Percentiles rank a stretch among this genome's conserved stretches.
Conservation (phyloP, 2,329 filamentous ascomycete species). For the Tolypocladium sp. region DNA sequence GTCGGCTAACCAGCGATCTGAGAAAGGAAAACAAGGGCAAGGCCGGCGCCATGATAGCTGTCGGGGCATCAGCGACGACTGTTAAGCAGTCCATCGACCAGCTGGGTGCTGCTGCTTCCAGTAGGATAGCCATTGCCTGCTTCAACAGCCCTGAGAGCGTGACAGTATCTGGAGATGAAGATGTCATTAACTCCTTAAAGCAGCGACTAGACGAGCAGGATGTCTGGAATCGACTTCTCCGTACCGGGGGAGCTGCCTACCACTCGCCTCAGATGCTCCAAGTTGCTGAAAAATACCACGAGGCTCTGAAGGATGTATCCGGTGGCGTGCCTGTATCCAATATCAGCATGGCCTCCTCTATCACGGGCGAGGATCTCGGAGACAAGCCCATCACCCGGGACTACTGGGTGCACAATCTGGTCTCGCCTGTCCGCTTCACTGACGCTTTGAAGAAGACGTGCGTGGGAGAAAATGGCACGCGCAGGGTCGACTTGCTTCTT, state of each 20-base stretch:
- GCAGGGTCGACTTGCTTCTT: not conserved
- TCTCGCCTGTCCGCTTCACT: not conserved
- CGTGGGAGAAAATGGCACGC: not conserved
- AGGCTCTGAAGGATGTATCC: not conserved
- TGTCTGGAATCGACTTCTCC: conserved; percentile 8
- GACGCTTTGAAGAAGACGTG: not conserved
- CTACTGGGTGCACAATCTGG: not conserved
- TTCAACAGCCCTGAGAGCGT: conserved; percentile 20
- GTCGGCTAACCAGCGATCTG: conserved; percentile 7
- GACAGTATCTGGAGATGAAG: conserved; percentile 20
- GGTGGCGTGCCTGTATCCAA: not conserved
- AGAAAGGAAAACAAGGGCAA: conserved; percentile 1
- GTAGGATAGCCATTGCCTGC: conserved; percentile 16
- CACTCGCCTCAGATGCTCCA: conserved; percentile 1
- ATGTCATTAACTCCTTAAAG: conserved; percentile 11
- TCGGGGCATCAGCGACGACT: conserved; percentile 8
- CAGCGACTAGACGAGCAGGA: conserved; percentile 3
- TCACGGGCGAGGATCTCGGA: not conserved
- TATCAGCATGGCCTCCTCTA: not conserved
- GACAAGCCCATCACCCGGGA: not conserved
- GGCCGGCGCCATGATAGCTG: conserved; percentile 21
- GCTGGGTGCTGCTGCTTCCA: conserved; percentile 1
- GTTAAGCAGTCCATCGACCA: not conserved
- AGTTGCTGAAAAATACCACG: not conserved
- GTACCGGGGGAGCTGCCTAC: conserved; percentile 4